Evolutionary conservation across 495 filamentous ascomycete species (phyloP).

Genomic region (Aspergillus steynii): DNA sequence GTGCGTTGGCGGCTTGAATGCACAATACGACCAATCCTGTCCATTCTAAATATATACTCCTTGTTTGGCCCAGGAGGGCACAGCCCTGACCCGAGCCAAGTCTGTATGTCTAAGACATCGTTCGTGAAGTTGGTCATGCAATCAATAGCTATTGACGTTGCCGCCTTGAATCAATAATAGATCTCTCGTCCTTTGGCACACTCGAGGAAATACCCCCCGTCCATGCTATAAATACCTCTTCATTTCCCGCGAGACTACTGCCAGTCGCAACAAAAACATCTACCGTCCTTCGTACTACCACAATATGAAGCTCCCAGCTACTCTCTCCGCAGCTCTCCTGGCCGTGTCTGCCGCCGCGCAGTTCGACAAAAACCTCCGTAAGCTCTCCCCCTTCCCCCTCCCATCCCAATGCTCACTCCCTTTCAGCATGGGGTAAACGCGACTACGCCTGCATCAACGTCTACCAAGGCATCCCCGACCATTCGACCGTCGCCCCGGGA

Average conservation of each 20-base stretch:
- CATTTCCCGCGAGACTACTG: too few relatives aligned
- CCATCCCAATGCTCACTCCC: background rate
- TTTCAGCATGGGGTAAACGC: slow-evolving; percentile 41
- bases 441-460: slow-evolving; percentile 42
- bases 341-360: slow-evolving; percentile 30
- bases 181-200: too few relatives aligned
- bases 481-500: slow-evolving; percentile 30
- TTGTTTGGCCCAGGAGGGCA: background rate
- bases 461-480: slow-evolving; percentile 38
- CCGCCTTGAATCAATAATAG: too few relatives aligned
- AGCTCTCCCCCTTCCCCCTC: slow-evolving; percentile 1
- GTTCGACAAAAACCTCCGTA: slow-evolving; percentile 41
- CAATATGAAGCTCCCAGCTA: slow-evolving; percentile 38
- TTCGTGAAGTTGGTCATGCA: background rate
- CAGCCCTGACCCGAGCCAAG: background rate
- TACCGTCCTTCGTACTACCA: background rate
- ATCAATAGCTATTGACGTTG: too few relatives aligned
- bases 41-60: background rate
- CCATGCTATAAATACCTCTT: background rate
- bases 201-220: background rate
- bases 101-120: background rate
- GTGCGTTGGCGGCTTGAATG: background rate
- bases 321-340: slow-evolving; percentile 29
- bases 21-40: background rate
- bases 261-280: background rate